These are phyloP conservation scores for Camillea tinctor DNA, from an alignment of 2,329 filamentous ascomycete species.

Conservation along the genomic window DNA sequence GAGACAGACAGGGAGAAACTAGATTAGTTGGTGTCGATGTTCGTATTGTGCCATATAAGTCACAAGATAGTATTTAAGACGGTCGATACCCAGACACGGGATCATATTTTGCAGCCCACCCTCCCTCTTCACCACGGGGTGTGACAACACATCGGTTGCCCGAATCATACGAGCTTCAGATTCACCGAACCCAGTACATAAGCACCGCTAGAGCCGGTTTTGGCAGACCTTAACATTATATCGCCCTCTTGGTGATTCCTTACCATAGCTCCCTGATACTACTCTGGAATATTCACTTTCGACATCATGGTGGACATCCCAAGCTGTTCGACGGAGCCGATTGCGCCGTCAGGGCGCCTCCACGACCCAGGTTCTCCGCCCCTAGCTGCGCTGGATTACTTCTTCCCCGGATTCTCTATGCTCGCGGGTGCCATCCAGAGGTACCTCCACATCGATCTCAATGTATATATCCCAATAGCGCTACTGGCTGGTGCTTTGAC, in stretches of 20 bases:
- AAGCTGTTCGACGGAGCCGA: not conserved
- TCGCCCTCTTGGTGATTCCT: not conserved
- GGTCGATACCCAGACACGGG: no score
- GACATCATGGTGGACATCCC: not conserved
- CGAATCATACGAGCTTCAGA: no score
- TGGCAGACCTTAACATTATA: not conserved
- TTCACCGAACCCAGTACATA: no score
- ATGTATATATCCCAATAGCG: constrained; percentile 59
- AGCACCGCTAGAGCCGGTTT: no score
- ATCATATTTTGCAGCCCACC: no score
- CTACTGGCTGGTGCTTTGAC: constrained; percentile 48
- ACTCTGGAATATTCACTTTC: not conserved
- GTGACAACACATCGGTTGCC: no score
- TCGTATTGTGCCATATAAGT: no score
- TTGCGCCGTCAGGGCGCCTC: not conserved
- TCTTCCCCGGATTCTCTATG: constrained; percentile 65
- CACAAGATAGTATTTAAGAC: no score
- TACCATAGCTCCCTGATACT: not conserved
- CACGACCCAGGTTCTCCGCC: constrained; percentile 24
- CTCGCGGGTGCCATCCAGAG: constrained; percentile 52
- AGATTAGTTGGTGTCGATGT: no score
- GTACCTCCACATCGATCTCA: constrained; percentile 61
- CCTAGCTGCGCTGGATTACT: constrained; percentile 55
- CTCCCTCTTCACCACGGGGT: no score
- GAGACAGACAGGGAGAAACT: no score